These are phyloP conservation scores for Vitellaria paradoxa DNA, from an alignment of 179 eudicot genomes.

Conservation along the genomic window DNA sequence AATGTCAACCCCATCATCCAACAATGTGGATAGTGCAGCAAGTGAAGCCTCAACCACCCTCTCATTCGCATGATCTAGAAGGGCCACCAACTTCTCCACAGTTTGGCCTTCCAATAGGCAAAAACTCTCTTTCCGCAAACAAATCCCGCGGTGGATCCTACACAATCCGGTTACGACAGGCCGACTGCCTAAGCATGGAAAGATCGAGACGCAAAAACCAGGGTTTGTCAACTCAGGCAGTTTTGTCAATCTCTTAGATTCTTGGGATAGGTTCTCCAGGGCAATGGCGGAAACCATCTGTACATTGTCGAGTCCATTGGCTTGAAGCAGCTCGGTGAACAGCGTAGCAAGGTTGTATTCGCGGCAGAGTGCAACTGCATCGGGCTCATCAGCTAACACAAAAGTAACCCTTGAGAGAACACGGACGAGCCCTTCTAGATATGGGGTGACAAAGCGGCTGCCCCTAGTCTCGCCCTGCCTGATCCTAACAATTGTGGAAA, in stretches of 20 bases:
- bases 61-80: conserved; percentile 78
- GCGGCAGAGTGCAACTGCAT: conserved; percentile 49
- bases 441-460: conserved; percentile 74
- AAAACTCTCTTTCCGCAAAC: conserved; percentile 66
- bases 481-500: conserved; percentile 51
- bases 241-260: conserved; percentile 54
- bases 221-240: conserved; percentile 54
- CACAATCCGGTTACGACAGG: conserved; percentile 59
- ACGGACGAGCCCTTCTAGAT: conserved; percentile 73
- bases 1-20: conserved; percentile 72
- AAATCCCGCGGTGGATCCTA: conserved; percentile 62
- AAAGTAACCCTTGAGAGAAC: conserved; percentile 86
- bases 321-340: conserved; percentile 69
- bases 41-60: conserved; percentile 85
- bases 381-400: conserved; percentile 52
- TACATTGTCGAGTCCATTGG: conserved; percentile 74
- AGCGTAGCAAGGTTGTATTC: conserved; percentile 49
- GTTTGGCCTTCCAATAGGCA: conserved; percentile 78
- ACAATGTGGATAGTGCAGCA: conserved; percentile 75
- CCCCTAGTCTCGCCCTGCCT: conserved; percentile 70
- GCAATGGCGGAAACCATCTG: conserved; percentile 87
- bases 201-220: conserved; percentile 41
- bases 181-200: conserved; percentile 60
- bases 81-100: conserved; percentile 67
- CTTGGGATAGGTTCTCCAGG: conserved; percentile 63